Base-by-base conservation (phyloP, 139 green algal species). In the Mesotaenium endlicherianum region DNA sequence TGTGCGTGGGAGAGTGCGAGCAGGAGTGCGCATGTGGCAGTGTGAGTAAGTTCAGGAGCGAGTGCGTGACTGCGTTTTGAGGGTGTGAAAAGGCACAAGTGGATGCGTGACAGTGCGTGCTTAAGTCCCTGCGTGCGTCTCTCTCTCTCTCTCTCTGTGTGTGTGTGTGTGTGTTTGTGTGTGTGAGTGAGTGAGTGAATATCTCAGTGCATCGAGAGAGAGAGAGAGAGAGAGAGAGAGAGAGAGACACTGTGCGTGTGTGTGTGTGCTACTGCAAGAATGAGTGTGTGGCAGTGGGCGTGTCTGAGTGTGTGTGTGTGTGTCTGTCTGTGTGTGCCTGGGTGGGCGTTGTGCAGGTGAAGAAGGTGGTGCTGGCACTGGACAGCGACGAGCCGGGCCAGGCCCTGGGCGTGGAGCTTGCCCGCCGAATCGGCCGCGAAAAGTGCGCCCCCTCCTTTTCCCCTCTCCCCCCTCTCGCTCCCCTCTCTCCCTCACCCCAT, bases 391-490 rank as follows among this genome's bases (percentile, higher is more conserved):
- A 75, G 26, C 91, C 94, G 43, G 95, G 95, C 3, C 71, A 92
- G 31, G 92, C 90, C 38, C 90, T 98, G 6, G 90, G 92, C 0
- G 94, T 95, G 70, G 95, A 98, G 91, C 92, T 98, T 42, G 87
- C 91, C 0, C 82, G 95, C 44, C 88, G 95, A 43, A 87, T 98
- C 59, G 94, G 94, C 0, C 75, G 86, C 17, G 92, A 94, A 79
- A 78, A 34, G 70, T 75, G 50, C 20, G 26, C 50, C 50, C 50
- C 50, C 50, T 34, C n/a, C n/a, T n/a, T n/a, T n/a, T n/a, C n/a
- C n/a, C n/a, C n/a, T n/a, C n/a, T n/a, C n/a, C n/a, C n/a, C n/a
- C n/a, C n/a, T n/a, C n/a, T n/a, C n/a, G n/a, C n/a, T n/a, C n/a
- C n/a, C n/a, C n/a, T n/a, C n/a, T n/a, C n/a, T n/a, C n/a, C n/a